Conservation (phyloP, 805 yeast species). For the Yamadazyma sp. region DNA sequence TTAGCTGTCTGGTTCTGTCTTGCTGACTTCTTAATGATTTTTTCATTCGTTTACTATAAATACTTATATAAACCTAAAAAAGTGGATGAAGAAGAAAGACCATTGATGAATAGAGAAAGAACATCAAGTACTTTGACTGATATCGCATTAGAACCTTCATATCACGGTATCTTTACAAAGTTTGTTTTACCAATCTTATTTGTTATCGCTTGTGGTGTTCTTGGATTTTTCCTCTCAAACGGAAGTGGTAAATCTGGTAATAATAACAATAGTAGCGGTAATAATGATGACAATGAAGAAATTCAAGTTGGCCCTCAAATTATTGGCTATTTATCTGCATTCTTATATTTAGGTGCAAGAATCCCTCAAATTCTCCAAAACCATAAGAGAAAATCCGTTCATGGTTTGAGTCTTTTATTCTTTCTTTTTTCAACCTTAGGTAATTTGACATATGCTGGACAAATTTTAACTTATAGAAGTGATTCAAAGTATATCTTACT, state of each 20-base stretch:
- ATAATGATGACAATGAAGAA: slow-evolving; percentile 19
- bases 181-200: slow-evolving; percentile 58
- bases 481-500: slow-evolving; percentile 58
- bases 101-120: slow-evolving; percentile 39
- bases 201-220: slow-evolving; percentile 59
- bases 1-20: slow-evolving; percentile 76
- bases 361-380: slow-evolving; percentile 86
- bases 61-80: slow-evolving; percentile 24
- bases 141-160: slow-evolving; percentile 45
- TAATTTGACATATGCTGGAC: slow-evolving; percentile 71
- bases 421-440: slow-evolving; percentile 74
- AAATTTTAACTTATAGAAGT: slow-evolving; percentile 61
- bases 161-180: slow-evolving; percentile 45
- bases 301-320: slow-evolving; percentile 57
- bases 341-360: slow-evolving; percentile 67
- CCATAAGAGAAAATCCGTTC: slow-evolving; percentile 70
- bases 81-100: slow-evolving; percentile 19
- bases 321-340: slow-evolving; percentile 68
- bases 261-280: slow-evolving; percentile 13
- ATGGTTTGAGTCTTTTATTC: slow-evolving; percentile 81
- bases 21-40: slow-evolving; percentile 60
- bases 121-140: slow-evolving; percentile 52
- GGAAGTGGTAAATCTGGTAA: slow-evolving; percentile 17
- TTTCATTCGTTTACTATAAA: slow-evolving; percentile 58
- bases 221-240: slow-evolving; percentile 57